phyloP scores from a whole-genome alignment of 2,329 filamentous ascomycete species.

The Nemania abortiva region DNA sequence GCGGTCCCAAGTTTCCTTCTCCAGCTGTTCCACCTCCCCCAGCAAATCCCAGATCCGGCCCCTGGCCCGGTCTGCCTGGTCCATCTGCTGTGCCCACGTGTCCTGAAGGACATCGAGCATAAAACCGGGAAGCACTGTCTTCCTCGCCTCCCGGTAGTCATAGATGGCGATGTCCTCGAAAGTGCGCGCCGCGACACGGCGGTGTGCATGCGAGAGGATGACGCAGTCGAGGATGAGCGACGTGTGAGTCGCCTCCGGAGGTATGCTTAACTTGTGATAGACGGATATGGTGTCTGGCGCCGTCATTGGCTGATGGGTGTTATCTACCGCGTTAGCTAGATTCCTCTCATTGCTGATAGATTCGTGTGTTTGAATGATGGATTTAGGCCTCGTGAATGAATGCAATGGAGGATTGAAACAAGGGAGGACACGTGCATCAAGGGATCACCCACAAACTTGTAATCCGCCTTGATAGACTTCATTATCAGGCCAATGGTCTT shows the following conservation, averaged over 20 bases:
- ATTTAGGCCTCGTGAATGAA: too few species aligned
- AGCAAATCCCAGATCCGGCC: slow-evolving; percentile 68
- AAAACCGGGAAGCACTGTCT: slow-evolving; percentile 68
- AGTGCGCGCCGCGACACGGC: slow-evolving; percentile 78
- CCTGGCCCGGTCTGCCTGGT: slow-evolving; percentile 65
- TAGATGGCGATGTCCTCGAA: slow-evolving; percentile 85
- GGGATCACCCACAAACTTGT: slow-evolving; percentile 81
- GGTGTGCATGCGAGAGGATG: slow-evolving; percentile 81
- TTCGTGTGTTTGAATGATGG: too few species aligned
- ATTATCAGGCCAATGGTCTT: slow-evolving; percentile 79
- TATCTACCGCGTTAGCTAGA: slow-evolving; percentile 15
- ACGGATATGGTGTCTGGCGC: slow-evolving; percentile 87
- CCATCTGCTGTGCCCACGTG: slow-evolving; percentile 72
- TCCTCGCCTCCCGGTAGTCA: slow-evolving; percentile 73
- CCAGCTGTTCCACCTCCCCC: slow-evolving; percentile 69
- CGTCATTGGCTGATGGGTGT: slow-evolving; percentile 75
- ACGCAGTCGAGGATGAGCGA: slow-evolving; percentile 71
- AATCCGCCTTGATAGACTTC: slow-evolving; percentile 82
- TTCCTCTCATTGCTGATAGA: background rate
- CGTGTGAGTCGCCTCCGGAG: slow-evolving; percentile 58
- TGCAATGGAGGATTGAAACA: background rate
- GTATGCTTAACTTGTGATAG: slow-evolving; percentile 77
- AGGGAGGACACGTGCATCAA: background rate
- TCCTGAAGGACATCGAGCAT: slow-evolving; percentile 70
- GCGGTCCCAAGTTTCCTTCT: slow-evolving; percentile 80